phyloP scores from a whole-genome alignment of 2,329 filamentous ascomycete genomes.

The Coleophoma cylindrospora region DNA sequence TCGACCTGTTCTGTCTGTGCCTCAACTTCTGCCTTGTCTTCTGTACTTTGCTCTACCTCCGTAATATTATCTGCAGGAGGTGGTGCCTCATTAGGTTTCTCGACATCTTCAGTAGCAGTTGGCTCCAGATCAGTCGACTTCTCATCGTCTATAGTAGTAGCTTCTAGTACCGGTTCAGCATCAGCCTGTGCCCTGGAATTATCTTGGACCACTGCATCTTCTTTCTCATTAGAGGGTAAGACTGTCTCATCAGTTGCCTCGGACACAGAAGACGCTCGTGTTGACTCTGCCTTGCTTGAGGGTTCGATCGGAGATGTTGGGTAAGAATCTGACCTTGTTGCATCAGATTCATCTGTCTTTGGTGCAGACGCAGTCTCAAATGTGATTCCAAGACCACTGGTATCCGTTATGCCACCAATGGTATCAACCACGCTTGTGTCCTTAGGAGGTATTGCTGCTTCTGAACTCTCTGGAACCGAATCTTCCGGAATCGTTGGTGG shows the following conservation, averaged over 20 bases:
- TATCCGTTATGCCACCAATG: conserved; percentile 26
- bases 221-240: conserved; percentile 24
- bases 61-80: too few species aligned
- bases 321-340: conserved; percentile 48
- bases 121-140: not conserved
- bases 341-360: conserved; percentile 26
- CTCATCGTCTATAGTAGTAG: not conserved
- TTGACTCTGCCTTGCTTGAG: conserved; percentile 54
- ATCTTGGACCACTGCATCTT: not conserved
- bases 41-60: too few species aligned
- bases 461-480: not conserved
- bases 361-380: conserved; percentile 40
- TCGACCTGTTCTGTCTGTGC: too few species aligned
- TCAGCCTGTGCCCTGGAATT: not conserved
- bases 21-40: too few species aligned
- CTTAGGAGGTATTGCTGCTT: conserved; percentile 9
- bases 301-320: conserved; percentile 50
- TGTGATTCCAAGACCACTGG: conserved; percentile 49
- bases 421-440: conserved; percentile 19
- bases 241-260: conserved; percentile 58
- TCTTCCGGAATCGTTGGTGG: conserved; percentile 4
- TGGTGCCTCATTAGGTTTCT: too few species aligned
- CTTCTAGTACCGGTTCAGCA: not conserved
- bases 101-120: not conserved
- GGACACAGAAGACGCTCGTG: conserved; percentile 59